Evolutionary conservation across 2,329 filamentous ascomycete species (phyloP), one percentile per base, ranked within the genome.

Genomic region (Beauveria rudraprayagi): DNA sequence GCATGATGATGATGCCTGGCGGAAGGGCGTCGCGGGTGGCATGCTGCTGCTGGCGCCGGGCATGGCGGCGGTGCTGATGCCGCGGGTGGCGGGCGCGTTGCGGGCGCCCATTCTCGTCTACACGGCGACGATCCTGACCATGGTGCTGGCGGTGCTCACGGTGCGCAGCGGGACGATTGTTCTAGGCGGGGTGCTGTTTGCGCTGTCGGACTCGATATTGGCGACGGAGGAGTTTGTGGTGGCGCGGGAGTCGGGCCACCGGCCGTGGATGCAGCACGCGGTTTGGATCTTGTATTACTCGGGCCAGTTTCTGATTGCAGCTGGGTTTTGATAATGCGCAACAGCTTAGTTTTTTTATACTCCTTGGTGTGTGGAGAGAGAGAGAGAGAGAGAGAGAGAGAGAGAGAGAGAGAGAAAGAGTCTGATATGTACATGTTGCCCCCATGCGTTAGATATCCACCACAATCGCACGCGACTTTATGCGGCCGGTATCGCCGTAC

Each of bases 401-500:
- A 22, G 22, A 22, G 22, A 22, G 22, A 22, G 22, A 22, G 22
- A 22, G 22, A 22, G 22, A 22, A 2, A n/a, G 10, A 22, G 24
- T 56, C 46, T 14, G 40, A 48, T 40, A 48, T 56, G 28, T 56
- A 48, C 43, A 53, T 40, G 4, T 40, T 37, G 26, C 22, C 22
- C 22, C 22, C 14, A 56, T 22, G 34, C 16, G 34, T 28, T 62
- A 73, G 26, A 74, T 70, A 47, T 74, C 72, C 28, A 76, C 70
- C 1, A 75, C 70, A 11, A 75, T 66, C 7, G 72, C 72, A 28
- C 73, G 66, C 50, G 75, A 80, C 30, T 75, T 76, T 46, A 81
- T 68, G 63, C 73, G 77, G 2, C 80, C 80, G 1, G 80, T 78
- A 62, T 79, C 80, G 11, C 80, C 78, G 64, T 80, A 73, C 75